Conservation (phyloP, 108 stramenopile species). For the Cylindrotheca fusiformis region DNA sequence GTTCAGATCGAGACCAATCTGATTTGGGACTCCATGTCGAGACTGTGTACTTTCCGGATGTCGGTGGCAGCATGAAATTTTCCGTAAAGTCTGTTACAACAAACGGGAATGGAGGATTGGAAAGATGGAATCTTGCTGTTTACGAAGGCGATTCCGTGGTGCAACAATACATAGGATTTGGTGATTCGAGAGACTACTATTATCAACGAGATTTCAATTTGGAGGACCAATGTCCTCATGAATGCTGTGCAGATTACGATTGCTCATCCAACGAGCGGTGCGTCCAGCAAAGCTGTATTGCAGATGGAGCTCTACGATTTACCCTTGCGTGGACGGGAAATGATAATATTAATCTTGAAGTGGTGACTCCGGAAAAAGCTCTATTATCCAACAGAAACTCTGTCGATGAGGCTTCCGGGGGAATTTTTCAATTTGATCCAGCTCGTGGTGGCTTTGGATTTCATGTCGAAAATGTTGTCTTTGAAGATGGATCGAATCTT, state of each 20-base stretch:
- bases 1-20: constrained; percentile 13
- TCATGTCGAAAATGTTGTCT: constrained; percentile 25
- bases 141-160: constrained; percentile 22
- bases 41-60: constrained; percentile 19
- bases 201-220: constrained; percentile 8
- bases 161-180: constrained; percentile 23
- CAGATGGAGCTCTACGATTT: constrained; percentile 29
- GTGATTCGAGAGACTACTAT: constrained; percentile 14
- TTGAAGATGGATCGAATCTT: constrained; percentile 2
- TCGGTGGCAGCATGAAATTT: neutral
- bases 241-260: constrained; percentile 22
- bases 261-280: constrained; percentile 10
- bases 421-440: constrained; percentile 21
- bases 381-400: constrained; percentile 16
- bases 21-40: constrained; percentile 19
- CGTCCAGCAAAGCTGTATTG: constrained; percentile 20
- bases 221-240: constrained; percentile 2
- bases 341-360: constrained; percentile 16
- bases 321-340: constrained; percentile 36
- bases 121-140: constrained; percentile 29
- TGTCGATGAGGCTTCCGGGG: constrained; percentile 24
- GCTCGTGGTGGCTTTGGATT: constrained; percentile 20
- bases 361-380: constrained; percentile 26
- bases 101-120: constrained; percentile 15
- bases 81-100: constrained; percentile 6